These are phyloP conservation scores for Blastocystis sp. DNA, from an alignment of 352 stramenopile species.

Conservation along the genomic window DNA sequence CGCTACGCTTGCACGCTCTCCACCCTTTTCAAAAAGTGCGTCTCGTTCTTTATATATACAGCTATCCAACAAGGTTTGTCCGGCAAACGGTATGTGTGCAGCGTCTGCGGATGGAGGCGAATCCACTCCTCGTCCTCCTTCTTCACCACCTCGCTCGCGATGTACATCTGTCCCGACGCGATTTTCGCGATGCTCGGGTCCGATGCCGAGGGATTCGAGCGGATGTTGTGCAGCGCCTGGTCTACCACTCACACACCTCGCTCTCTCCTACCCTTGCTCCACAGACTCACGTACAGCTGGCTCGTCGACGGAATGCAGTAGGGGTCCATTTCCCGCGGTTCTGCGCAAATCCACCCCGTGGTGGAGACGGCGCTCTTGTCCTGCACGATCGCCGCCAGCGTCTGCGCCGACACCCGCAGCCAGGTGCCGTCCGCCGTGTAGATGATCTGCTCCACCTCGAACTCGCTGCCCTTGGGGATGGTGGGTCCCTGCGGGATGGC, in stretches of 20 bases:
- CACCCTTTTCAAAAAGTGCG: conserved; percentile 64
- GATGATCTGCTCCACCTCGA: conserved; percentile 70
- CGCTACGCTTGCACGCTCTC: background rate
- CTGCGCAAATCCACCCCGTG: conserved; percentile 64
- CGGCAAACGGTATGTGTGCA: conserved; percentile 53
- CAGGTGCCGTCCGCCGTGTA: conserved; percentile 70
- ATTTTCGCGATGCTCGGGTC: conserved; percentile 59
- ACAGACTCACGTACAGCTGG: conserved; percentile 63
- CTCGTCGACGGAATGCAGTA: conserved; percentile 47
- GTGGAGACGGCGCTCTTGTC: background rate
- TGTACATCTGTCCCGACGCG: conserved; percentile 69
- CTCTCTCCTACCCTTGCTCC: conserved; percentile 25
- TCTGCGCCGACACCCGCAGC: conserved; percentile 47
- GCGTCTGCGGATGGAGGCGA: conserved; percentile 69
- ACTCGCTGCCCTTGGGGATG: conserved; percentile 40
- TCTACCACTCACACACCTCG: background rate
- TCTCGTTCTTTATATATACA: conserved; percentile 73
- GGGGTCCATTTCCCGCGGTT: conserved; percentile 55
- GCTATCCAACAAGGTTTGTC: conserved; percentile 69
- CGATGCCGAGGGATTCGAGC: conserved; percentile 26
- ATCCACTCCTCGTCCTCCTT: conserved; percentile 70
- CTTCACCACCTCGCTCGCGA: conserved; percentile 62
- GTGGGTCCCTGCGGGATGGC: conserved; percentile 38
- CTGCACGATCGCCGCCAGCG: conserved; percentile 22
- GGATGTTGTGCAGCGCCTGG: conserved; percentile 66